These are phyloP conservation scores for Beauveria varroae DNA, from an alignment of 2,329 filamentous ascomycete genomes.

Conservation along the genomic window DNA sequence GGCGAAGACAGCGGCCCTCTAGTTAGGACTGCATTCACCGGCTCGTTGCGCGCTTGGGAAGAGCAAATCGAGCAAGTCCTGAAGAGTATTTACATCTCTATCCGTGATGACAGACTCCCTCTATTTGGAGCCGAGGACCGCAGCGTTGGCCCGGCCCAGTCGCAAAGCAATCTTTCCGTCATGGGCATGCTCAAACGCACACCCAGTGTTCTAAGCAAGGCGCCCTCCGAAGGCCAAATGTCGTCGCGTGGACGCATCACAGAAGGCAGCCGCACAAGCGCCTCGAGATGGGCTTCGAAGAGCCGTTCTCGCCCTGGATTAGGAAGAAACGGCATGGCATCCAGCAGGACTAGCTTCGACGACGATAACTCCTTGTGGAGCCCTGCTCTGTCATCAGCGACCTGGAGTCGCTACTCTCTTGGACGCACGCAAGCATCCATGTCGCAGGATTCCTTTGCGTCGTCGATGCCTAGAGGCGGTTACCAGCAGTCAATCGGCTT, in stretches of 20 bases:
- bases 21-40: conserved; percentile 69
- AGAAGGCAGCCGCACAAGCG: conserved; percentile 45
- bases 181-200: conserved; percentile 73
- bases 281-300: conserved; percentile 75
- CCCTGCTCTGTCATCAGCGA: conserved; percentile 75
- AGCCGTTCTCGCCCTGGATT: conserved; percentile 71
- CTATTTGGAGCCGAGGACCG: conserved; percentile 61
- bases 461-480: conserved; percentile 65
- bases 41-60: conserved; percentile 75
- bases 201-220: conserved; percentile 87
- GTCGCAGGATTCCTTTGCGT: conserved; percentile 85
- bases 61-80: conserved; percentile 82
- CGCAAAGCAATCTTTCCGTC: conserved; percentile 62
- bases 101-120: conserved; percentile 78
- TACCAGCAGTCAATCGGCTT: conserved; percentile 97
- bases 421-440: conserved; percentile 86
- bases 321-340: conserved; percentile 73
- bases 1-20: conserved; percentile 63
- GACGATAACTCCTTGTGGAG: conserved; percentile 88
- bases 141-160: conserved; percentile 28
- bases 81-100: conserved; percentile 85
- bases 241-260: conserved; percentile 63
- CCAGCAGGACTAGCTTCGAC: conserved; percentile 89
- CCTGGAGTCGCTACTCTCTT: conserved; percentile 90
- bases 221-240: conserved; percentile 72